A percentile compares a stretch with the other conserved stretches of the same genome.
These are phyloP conservation scores for Dioszegia crocea DNA, from an alignment of 768 basidiomycete genomes.

Conservation along the genomic window DNA sequence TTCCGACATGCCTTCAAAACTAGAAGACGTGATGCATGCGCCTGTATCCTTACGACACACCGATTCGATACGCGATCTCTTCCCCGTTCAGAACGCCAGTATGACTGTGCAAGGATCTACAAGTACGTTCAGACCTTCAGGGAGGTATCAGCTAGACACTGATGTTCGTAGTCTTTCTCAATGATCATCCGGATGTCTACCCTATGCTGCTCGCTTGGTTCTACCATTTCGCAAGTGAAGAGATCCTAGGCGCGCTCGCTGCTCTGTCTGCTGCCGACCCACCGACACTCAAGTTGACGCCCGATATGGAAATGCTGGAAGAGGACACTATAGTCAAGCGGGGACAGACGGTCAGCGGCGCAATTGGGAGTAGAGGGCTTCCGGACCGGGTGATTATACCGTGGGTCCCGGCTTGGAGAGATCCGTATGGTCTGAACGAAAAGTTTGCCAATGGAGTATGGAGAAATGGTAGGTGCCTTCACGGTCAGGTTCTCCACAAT, in stretches of 20 bases:
- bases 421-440: slow-evolving; percentile 17
- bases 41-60: not conserved
- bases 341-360: no score
- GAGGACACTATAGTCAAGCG: no score
- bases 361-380: not conserved
- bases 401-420: slow-evolving; percentile 12
- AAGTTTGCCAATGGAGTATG: slow-evolving; percentile 8
- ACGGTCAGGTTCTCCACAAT: not conserved
- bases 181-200: slow-evolving; percentile 3
- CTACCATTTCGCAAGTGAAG: slow-evolving; percentile 21
- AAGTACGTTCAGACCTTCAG: not conserved
- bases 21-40: not conserved
- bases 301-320: no score
- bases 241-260: slow-evolving; percentile 14
- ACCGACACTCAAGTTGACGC: not conserved
- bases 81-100: no score
- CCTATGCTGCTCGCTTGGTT: slow-evolving; percentile 8
- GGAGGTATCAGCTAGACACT: no score
- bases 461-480: not conserved
- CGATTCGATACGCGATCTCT: no score
- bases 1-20: not conserved
- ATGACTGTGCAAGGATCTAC: not conserved
- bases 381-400: slow-evolving; percentile 12
- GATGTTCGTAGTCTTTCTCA: slow-evolving; percentile 4
- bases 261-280: slow-evolving; percentile 1